Evolutionary conservation across 2,329 filamentous ascomycete species (phyloP).

Genomic region (Penicillium hesseltinei): DNA sequence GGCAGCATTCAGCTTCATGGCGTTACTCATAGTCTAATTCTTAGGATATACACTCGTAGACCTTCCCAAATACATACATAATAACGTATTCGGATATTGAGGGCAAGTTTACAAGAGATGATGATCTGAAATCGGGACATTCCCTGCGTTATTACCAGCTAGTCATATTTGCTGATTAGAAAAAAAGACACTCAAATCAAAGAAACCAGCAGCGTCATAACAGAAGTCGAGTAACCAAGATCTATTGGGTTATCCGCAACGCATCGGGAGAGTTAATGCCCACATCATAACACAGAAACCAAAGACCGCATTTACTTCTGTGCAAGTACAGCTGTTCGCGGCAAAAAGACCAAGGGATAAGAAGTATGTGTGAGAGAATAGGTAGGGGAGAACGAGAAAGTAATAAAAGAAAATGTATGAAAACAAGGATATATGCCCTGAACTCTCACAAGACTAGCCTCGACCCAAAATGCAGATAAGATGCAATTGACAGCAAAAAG

Average conservation of each 20-base stretch:
- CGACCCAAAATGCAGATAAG: conserved; percentile 21
- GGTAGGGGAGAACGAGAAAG: conserved; percentile 10
- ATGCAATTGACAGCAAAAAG: conserved; percentile 20
- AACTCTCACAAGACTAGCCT: conserved; percentile 20
- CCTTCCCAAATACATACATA: not conserved
- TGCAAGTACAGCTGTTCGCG: not conserved
- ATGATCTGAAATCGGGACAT: not conserved
- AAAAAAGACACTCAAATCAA: not conserved
- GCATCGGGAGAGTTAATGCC: conserved; percentile 6
- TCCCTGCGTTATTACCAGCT: conserved; percentile 4
- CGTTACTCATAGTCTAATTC: not conserved
- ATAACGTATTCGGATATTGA: too few relatives aligned
- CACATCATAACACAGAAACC: conserved; percentile 6
- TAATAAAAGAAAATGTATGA: conserved; percentile 16
- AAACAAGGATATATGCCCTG: conserved; percentile 22
- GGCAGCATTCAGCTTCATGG: not conserved
- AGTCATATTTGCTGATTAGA: not conserved
- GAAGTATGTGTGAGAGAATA: conserved; percentile 14
- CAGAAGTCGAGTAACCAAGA: conserved; percentile 9
- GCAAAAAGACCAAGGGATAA: conserved; percentile 1
- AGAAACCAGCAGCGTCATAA: not conserved
- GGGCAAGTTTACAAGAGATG: not conserved
- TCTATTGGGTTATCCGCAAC: conserved; percentile 20
- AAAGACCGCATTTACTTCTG: not conserved
- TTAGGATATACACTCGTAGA: not conserved